Conservation (phyloP, 805 yeast species). For the Wickerhamia fluorescens region DNA sequence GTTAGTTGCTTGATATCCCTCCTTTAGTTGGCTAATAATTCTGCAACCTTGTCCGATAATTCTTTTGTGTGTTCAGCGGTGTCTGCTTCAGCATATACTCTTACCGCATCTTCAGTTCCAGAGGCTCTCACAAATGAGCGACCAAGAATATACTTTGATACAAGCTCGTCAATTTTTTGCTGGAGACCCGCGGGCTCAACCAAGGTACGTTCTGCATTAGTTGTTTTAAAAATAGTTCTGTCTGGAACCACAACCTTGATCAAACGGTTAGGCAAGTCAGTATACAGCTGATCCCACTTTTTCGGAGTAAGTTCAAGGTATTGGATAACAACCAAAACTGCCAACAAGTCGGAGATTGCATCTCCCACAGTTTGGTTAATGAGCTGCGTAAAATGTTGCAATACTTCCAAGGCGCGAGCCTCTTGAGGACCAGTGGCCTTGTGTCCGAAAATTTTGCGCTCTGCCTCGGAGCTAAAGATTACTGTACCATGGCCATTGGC, state of each 20-base stretch:
- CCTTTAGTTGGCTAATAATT: no score
- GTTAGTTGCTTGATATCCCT: no score
- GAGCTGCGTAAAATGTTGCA: constrained; percentile 56
- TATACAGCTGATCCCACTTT: constrained; percentile 71
- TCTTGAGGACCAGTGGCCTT: constrained; percentile 36
- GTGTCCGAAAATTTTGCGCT: constrained; percentile 26
- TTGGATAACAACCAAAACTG: constrained; percentile 59
- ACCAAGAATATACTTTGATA: constrained; percentile 49
- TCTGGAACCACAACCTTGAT: constrained; percentile 80
- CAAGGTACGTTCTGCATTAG: constrained; percentile 83
- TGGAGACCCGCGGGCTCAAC: constrained; percentile 77
- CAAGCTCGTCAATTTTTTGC: constrained; percentile 56
- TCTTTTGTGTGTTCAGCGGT: constrained; percentile 25
- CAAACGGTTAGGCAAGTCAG: constrained; percentile 81
- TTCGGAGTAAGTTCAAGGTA: constrained; percentile 52
- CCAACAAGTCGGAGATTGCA: constrained; percentile 85
- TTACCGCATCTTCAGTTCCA: constrained; percentile 96
- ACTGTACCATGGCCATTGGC: constrained; percentile 99
- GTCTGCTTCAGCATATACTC: constrained; percentile 88
- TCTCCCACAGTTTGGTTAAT: constrained; percentile 99
- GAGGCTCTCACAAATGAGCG: constrained; percentile 94
- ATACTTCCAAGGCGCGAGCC: constrained; percentile 42
- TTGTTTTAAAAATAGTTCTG: constrained; percentile 70
- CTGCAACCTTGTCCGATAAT: constrained; percentile 22
- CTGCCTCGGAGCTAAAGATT: constrained; percentile 54